phyloP scores from a whole-genome alignment of 257 asterid genomes.

The Paraleonurus japonicus region DNA sequence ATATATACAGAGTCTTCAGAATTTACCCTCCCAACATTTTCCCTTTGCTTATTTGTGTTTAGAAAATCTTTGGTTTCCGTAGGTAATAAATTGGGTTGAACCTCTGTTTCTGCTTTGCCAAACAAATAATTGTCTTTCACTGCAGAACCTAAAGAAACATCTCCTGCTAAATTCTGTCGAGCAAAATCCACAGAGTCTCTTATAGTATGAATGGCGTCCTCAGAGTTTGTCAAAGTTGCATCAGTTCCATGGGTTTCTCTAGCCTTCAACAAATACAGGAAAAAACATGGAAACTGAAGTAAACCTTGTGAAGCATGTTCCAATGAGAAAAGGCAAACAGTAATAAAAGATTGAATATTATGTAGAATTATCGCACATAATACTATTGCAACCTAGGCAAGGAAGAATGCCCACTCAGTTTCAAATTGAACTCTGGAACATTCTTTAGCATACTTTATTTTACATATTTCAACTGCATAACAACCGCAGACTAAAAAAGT shows the following conservation, averaged over 20 bases:
- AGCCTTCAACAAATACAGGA: constrained; percentile 32
- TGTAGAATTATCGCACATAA: neutral
- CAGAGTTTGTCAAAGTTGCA: constrained; percentile 27
- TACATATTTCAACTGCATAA: constrained; percentile 5
- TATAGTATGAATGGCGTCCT: constrained; percentile 26
- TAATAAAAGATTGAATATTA: neutral
- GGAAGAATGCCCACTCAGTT: neutral
- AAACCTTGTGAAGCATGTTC: constrained; percentile 25
- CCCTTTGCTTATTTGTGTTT: constrained; percentile 27
- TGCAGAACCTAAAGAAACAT: constrained; percentile 21
- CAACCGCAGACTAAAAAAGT: neutral
- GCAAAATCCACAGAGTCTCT: constrained; percentile 20
- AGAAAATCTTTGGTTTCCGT: constrained; percentile 27
- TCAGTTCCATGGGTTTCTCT: constrained; percentile 33
- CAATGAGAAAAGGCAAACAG: neutral
- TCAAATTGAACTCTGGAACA: constrained; percentile 3
- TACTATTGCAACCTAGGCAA: neutral
- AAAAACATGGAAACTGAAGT: constrained; percentile 15
- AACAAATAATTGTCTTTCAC: constrained; percentile 27
- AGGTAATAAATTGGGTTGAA: constrained; percentile 31
- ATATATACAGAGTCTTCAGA: constrained; percentile 5
- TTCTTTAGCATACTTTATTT: neutral
- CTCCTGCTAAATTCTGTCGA: constrained; percentile 28
- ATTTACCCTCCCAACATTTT: constrained; percentile 34
- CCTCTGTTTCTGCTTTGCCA: constrained; percentile 32